Evolutionary conservation across 2,329 filamentous ascomycete species (phyloP), one percentile per base, ranked within the genome.

Genomic region (Fusarium annulatum): DNA sequence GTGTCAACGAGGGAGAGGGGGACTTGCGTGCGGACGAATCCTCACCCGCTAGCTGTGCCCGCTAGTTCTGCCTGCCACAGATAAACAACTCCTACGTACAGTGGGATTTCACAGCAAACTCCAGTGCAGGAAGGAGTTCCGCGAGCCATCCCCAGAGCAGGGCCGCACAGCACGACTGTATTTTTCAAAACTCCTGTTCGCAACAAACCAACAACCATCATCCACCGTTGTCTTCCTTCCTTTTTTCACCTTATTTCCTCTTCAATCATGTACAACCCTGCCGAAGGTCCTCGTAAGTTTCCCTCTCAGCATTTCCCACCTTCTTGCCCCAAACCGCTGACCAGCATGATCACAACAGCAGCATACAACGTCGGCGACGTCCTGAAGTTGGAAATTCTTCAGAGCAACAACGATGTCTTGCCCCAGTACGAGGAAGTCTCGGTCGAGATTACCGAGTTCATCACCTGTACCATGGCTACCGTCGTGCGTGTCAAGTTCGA

Each of bases 241-340:
- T 26, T 26, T 26, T 26, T 26, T 26, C 26, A 26, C 26, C 26
- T 26, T 26, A 6, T 26, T 5, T 28, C 11, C 26, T 16, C 8
- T 21, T 19, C 19, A 30, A 14, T 11, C 28, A 49, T 49, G 46
- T 5, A 30, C 1, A 30, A 1, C 14, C 19, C 28, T 30, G 46
- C 15, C 14, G 21, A 33, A 33, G 15, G 15, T 49, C 46, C 46
- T 12, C 15, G 46, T 49, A 1, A 15, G 28, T 49, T 33, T 33
- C 21, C 5, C 9, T n/a, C 28, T 4, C 7, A 2, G 9, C 12
- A 12, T 23, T 18, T n/a, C 7, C 1, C 21, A 5, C 28, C 28
- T 33, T n/a, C 7, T 18, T n/a, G 3, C 26, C 12, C 14, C 45
- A 48, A 9, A 30, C 5, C 10, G 9, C 45, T 48, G 14, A 48